Evolutionary conservation across 495 filamentous ascomycete genomes (phyloP).

Genomic region (Aspergillus sclerotiicarbonarius): DNA sequence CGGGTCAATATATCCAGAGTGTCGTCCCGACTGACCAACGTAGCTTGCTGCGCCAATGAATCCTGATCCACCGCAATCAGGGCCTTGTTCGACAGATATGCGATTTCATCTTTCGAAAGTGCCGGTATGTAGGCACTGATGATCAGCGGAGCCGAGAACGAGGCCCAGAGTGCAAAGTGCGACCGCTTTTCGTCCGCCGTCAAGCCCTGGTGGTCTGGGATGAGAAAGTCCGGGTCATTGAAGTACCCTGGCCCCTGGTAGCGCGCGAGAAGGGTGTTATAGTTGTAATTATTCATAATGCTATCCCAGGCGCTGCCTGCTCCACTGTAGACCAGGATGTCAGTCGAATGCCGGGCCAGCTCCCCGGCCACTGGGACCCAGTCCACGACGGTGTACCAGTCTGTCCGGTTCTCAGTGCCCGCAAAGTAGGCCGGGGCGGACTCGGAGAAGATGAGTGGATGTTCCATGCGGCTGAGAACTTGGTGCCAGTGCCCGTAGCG

Average conservation of each 20-base stretch:
- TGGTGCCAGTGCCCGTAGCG: slow-evolving; percentile 37
- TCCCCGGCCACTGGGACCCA: slow-evolving; percentile 38
- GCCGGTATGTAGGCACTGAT: slow-evolving; percentile 41
- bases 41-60: slow-evolving; percentile 37
- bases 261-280: slow-evolving; percentile 34
- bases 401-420: slow-evolving; percentile 26
- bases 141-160: slow-evolving; percentile 39
- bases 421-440: slow-evolving; percentile 44
- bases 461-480: slow-evolving; percentile 28
- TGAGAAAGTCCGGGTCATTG: slow-evolving; percentile 46
- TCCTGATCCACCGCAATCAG: slow-evolving; percentile 44
- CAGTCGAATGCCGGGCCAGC: slow-evolving; percentile 42
- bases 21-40: slow-evolving; percentile 35
- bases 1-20: slow-evolving; percentile 33
- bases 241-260: slow-evolving; percentile 45
- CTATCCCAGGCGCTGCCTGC: slow-evolving; percentile 38
- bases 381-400: slow-evolving; percentile 42
- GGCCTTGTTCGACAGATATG: slow-evolving; percentile 33
- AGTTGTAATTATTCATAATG: slow-evolving; percentile 42
- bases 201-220: slow-evolving; percentile 38
- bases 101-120: slow-evolving; percentile 30
- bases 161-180: slow-evolving; percentile 44
- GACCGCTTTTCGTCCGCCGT: slow-evolving; percentile 36
- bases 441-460: slow-evolving; percentile 41
- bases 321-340: slow-evolving; percentile 36